phyloP scores from a whole-genome alignment of 495 filamentous ascomycete species.

The Durotheca rogersii region DNA sequence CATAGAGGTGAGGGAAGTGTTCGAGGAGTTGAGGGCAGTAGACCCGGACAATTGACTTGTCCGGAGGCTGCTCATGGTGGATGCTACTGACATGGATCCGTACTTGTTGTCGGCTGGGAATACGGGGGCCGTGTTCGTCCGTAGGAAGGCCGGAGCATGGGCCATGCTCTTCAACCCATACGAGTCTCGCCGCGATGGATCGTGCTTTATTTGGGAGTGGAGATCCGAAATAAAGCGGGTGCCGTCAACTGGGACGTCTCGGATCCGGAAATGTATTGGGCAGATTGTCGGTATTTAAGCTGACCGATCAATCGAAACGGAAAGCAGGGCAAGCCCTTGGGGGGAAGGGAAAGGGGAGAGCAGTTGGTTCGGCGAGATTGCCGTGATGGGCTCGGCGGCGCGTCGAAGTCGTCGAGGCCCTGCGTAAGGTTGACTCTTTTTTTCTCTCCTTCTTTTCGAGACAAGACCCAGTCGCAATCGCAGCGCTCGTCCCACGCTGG shows the following conservation, averaged over 20 bases:
- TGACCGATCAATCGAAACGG: background rate
- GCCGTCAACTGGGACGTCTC: constrained; percentile 6
- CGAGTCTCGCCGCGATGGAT: constrained; percentile 15
- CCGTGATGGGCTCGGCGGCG: constrained; percentile 9
- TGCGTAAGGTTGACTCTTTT: constrained; percentile 12
- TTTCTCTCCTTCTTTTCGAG: background rate
- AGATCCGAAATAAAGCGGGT: constrained; percentile 5
- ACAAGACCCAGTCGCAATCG: background rate
- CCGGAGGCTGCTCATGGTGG: constrained; percentile 49
- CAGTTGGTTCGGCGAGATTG: constrained; percentile 17
- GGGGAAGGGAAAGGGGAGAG: background rate
- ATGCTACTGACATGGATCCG: constrained; percentile 39
- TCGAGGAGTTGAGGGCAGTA: constrained; percentile 48
- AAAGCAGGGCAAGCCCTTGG: constrained; percentile 6
- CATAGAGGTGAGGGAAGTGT: constrained; percentile 52
- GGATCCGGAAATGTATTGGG: background rate
- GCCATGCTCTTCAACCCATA: constrained; percentile 52
- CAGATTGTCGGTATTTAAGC: background rate
- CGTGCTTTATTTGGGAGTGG: constrained; percentile 11
- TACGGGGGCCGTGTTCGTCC: constrained; percentile 54
- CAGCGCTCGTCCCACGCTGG: constrained; percentile 12
- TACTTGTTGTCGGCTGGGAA: constrained; percentile 42
- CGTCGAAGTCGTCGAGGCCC: constrained; percentile 5
- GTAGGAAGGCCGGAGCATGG: constrained; percentile 49
- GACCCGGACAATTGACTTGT: constrained; percentile 56